phyloP scores from a whole-genome alignment of 371 early-diverging fungal species.

The Mucor velutinosus region DNA sequence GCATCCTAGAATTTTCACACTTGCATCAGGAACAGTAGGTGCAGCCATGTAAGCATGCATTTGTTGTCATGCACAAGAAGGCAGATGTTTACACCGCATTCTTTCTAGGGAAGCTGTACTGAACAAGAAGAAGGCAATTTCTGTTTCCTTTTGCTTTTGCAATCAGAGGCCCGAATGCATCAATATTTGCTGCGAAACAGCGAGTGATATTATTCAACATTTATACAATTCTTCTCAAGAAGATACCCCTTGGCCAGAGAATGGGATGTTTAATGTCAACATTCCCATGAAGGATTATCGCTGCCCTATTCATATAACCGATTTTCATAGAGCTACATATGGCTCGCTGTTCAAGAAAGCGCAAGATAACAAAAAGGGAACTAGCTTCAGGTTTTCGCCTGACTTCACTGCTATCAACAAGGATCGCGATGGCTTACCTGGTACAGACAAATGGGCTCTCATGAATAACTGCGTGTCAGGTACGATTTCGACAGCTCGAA shows the following conservation, averaged over 20 bases:
- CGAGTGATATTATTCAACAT: constrained; percentile 35
- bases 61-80: background rate
- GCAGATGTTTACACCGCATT: background rate
- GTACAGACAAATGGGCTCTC: constrained; percentile 47
- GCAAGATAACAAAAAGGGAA: constrained; percentile 10
- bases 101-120: constrained; percentile 36
- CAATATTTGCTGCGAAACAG: constrained; percentile 39
- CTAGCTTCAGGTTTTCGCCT: constrained; percentile 36
- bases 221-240: constrained; percentile 12
- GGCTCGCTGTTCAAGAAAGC: constrained; percentile 37
- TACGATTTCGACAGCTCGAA: background rate
- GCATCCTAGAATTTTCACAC: constrained; percentile 32
- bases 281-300: constrained; percentile 38
- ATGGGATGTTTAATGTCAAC: constrained; percentile 43
- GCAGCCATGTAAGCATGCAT: constrained; percentile 34
- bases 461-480: constrained; percentile 42
- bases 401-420: constrained; percentile 27
- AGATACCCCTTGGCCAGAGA: constrained; percentile 37
- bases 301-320: constrained; percentile 43
- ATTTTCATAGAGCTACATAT: constrained; percentile 29
- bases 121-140: constrained; percentile 39
- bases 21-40: constrained; percentile 51
- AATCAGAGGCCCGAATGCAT: constrained; percentile 24
- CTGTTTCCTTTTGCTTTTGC: constrained; percentile 48
- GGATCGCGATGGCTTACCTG: constrained; percentile 24